phyloP scores from a whole-genome alignment of 2,329 filamentous ascomycete species.

The Chlorencoelia australis region DNA sequence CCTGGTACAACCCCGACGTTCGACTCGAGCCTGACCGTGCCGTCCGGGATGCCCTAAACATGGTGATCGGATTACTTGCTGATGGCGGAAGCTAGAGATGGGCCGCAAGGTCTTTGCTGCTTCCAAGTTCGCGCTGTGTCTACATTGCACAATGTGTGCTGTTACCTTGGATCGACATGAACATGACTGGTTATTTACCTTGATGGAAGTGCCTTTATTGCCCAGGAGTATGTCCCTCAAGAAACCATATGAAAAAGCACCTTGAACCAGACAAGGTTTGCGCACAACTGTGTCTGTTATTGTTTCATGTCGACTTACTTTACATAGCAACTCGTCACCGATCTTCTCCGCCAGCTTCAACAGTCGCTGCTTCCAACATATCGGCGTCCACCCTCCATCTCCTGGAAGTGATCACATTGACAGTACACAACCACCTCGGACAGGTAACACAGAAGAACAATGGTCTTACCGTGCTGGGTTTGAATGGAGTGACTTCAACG shows the following conservation, averaged over 20 bases:
- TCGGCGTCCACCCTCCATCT: not conserved
- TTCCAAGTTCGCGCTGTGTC: constrained; percentile 1
- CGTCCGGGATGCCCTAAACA: no score
- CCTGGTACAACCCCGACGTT: no score
- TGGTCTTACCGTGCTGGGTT: not conserved
- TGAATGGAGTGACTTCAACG: not conserved
- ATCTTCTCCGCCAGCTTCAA: constrained; percentile 5
- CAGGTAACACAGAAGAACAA: not conserved
- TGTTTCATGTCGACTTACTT: constrained; percentile 1
- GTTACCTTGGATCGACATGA: constrained; percentile 1
- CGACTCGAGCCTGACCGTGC: no score
- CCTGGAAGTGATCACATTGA: not conserved
- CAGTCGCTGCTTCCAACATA: constrained; percentile 1
- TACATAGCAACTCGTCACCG: constrained; percentile 1
- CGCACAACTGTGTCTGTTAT: not conserved
- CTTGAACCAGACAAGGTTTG: constrained; percentile 3
- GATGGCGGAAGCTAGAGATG: constrained; percentile 1
- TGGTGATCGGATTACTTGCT: constrained; percentile 1
- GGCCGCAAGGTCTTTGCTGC: constrained; percentile 1
- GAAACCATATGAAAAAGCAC: constrained; percentile 3
- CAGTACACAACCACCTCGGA: not conserved
- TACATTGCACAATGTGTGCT: constrained; percentile 3
- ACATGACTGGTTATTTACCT: constrained; percentile 4
- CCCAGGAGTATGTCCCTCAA: constrained; percentile 2
- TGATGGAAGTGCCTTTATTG: constrained; percentile 1